Evolutionary conservation across 257 asterid species (phyloP), one percentile per base, ranked within the genome.

Genomic region (Mitragyna speciosa): DNA sequence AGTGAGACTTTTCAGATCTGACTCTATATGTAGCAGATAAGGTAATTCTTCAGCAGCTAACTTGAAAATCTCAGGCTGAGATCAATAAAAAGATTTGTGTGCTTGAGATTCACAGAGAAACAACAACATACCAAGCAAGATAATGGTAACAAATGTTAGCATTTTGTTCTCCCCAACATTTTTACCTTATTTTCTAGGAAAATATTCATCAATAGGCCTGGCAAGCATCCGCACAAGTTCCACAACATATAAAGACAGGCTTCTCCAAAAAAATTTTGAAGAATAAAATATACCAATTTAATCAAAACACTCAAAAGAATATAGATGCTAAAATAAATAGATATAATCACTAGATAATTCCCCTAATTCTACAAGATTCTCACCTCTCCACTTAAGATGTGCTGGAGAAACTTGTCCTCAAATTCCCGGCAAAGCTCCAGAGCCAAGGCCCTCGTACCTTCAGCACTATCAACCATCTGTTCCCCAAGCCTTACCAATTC

Each of bases 371-470:
- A 41, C 6, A 56, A 11, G 30, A 19, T 17, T 31, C 89, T 85
- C 87, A 92, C 97, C 94, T 92, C 98, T 79, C 99, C 98, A 5
- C 94, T 90, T 16, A 88, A 88, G 78, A 96, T 94, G 82, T 96
- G 99, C 90, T 83, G 97, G 84, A 96, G 99, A 88, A 96, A 96
- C 89, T 94, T 96, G 84, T 96, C 99, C 92, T 96, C 99, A 83
- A 94, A 96, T 87, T 96, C 99, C 73, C 99, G 97, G 89, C 99
- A 96, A 74, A 94, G 98, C 85, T 96, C 99, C 90, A 96, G 83
- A 63, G 99, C 99, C 80, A 96, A 88, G 61, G 99, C 99, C 80
- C 88, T 88, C 26, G 98, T 94, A 76, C 99, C 99, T 87, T 96
- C 99, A 70, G 97, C 75, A 85, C 96, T 94, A 70, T 86, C 80